Evolutionary conservation across 2,329 filamentous ascomycete genomes (phyloP).

Genomic region (Colletotrichum graminicola): DNA sequence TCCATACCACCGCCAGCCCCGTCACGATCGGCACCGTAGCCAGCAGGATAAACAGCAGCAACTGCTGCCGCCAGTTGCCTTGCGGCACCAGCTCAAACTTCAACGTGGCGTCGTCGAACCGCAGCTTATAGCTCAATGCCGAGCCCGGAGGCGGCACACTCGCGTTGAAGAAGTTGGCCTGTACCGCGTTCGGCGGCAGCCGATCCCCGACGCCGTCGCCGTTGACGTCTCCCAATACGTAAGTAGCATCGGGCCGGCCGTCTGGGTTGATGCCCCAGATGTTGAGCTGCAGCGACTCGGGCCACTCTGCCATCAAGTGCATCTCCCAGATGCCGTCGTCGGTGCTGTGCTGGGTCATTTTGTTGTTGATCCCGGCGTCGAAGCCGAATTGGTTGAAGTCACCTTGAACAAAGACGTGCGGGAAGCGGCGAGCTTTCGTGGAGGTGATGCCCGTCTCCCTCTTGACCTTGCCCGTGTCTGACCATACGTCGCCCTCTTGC

Average conservation of each 20-base stretch:
- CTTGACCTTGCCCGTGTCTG: background rate
- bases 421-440: background rate
- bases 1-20: conserved; percentile 62
- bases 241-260: conserved; percentile 70
- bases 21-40: conserved; percentile 61
- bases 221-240: conserved; percentile 69
- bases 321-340: conserved; percentile 62
- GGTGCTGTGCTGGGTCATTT: conserved; percentile 49
- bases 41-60: conserved; percentile 60
- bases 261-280: conserved; percentile 76
- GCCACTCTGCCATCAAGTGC: conserved; percentile 74
- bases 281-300: conserved; percentile 71
- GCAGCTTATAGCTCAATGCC: background rate
- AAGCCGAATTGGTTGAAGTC: background rate
- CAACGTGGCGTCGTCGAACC: background rate
- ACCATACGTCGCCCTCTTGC: conserved; percentile 47
- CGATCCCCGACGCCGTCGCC: conserved; percentile 71
- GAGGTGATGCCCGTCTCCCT: background rate
- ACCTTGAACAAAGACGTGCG: background rate
- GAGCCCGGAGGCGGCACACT: conserved; percentile 57
- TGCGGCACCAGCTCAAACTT: background rate
- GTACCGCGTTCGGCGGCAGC: conserved; percentile 66
- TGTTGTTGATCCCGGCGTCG: conserved; percentile 52
- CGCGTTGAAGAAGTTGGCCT: conserved; percentile 58
- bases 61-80: conserved; percentile 26